A percentile compares a stretch with the other conserved stretches of the same genome.
Evolutionary conservation across 208 protist species (phyloP).

Genomic region (Crithidia thermophila): DNA sequence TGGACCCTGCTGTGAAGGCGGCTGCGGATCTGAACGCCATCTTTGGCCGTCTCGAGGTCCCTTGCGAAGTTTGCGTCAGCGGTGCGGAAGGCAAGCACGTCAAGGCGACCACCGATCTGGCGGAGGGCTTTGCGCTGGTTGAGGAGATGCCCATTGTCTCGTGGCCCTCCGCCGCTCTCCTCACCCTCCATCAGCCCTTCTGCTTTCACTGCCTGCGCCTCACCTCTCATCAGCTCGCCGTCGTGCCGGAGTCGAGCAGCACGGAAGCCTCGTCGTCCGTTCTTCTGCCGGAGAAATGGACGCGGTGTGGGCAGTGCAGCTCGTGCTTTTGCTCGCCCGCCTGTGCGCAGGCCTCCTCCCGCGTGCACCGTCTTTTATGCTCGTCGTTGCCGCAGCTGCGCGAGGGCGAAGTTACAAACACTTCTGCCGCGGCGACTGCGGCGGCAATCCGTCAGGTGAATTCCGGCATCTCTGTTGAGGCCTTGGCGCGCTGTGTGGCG

Average conservation of each 20-base stretch:
- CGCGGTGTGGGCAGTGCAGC: slow-evolving; percentile 41
- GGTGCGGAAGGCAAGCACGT: slow-evolving; percentile 69
- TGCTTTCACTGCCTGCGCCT: slow-evolving; percentile 78
- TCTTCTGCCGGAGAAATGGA: slow-evolving; percentile 27
- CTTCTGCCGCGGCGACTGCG: not conserved
- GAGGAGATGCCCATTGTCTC: slow-evolving; percentile 80
- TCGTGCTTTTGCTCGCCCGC: slow-evolving; percentile 64
- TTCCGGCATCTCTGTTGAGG: slow-evolving; percentile 58
- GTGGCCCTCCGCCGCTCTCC: slow-evolving; percentile 54
- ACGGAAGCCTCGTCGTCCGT: not conserved
- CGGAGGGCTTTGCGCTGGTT: slow-evolving; percentile 46
- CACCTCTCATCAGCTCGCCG: slow-evolving; percentile 6
- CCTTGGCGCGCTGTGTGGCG: slow-evolving; percentile 67
- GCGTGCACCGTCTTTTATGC: slow-evolving; percentile 66
- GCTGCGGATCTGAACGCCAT: slow-evolving; percentile 55
- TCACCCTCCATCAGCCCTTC: slow-evolving; percentile 47
- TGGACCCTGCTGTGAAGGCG: slow-evolving; percentile 61
- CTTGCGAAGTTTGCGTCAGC: slow-evolving; percentile 50
- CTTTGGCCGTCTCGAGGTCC: slow-evolving; percentile 61
- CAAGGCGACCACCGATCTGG: slow-evolving; percentile 44
- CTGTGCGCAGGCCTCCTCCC: slow-evolving; percentile 38
- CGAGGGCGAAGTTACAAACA: not conserved
- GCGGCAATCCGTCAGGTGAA: not conserved
- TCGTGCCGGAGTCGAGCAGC: not conserved
- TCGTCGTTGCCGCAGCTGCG: slow-evolving; percentile 37